Evolutionary conservation across 768 basidiomycete species (phyloP).

Genomic region (Macrolepiota dolichaula): DNA sequence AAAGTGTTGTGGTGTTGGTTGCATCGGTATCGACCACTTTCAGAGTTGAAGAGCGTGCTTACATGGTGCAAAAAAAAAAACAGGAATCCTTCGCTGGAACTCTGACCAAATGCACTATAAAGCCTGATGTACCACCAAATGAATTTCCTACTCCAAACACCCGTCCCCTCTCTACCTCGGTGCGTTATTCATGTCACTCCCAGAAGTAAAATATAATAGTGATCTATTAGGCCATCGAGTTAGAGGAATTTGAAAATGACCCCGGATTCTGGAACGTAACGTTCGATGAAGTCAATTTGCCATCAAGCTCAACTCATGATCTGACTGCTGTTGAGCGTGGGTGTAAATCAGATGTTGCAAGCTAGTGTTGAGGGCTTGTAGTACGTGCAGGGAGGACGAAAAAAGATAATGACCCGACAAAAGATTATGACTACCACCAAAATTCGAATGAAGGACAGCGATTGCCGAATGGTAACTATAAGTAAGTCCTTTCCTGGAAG

Average conservation of each 20-base stretch:
- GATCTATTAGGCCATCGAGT: conserved; percentile 52
- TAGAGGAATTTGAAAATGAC: conserved; percentile 65
- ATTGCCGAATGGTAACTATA: conserved; percentile 61
- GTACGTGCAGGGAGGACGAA: conserved; percentile 12
- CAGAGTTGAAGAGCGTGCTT: neutral
- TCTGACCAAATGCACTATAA: conserved; percentile 47
- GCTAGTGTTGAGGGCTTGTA: neutral
- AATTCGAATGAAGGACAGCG: conserved; percentile 17
- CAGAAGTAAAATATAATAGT: neutral
- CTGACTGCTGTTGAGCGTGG: neutral
- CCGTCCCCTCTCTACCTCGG: conserved; percentile 60
- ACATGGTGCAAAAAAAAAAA: neutral
- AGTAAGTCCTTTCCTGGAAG: conserved; percentile 33
- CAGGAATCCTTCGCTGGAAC: conserved; percentile 79
- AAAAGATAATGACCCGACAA: neutral
- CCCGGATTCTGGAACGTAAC: conserved; percentile 66
- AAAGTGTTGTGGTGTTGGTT: conserved; percentile 56
- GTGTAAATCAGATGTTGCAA: neutral
- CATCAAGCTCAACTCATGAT: neutral
- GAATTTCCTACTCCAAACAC: conserved; percentile 72
- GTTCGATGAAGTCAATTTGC: conserved; percentile 27
- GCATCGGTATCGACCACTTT: conserved; percentile 46
- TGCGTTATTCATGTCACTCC: conserved; percentile 24
- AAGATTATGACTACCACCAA: neutral
- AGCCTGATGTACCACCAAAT: conserved; percentile 48